Conservation (phyloP, 1,139 yeast species). For the Hyphopichia khmerensis region DNA sequence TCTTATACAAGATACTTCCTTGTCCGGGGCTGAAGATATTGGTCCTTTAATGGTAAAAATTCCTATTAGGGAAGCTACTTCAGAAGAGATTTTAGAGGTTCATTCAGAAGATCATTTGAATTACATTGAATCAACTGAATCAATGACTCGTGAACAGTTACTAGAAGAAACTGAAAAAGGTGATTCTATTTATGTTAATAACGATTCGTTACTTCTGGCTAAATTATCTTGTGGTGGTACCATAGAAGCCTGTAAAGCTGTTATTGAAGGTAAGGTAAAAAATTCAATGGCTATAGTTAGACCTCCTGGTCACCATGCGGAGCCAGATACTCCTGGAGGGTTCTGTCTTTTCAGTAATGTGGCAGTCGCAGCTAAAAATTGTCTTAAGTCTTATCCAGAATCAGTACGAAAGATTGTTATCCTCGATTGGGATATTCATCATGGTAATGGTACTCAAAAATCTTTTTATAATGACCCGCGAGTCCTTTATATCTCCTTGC, state of each 20-base stretch:
- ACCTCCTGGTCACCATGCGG: slow-evolving; percentile 99
- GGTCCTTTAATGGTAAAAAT: slow-evolving; percentile 89
- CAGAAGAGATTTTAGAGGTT: slow-evolving; percentile 82
- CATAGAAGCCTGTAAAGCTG: slow-evolving; percentile 94
- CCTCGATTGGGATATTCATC: slow-evolving; percentile 97
- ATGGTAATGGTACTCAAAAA: slow-evolving; percentile 97
- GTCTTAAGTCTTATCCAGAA: slow-evolving; percentile 82
- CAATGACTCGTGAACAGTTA: slow-evolving; percentile 76
- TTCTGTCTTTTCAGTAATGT: slow-evolving; percentile 95
- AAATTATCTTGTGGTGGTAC: slow-evolving; percentile 95
- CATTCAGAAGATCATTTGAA: slow-evolving; percentile 81
- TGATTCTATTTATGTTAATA: slow-evolving; percentile 92
- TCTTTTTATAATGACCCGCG: slow-evolving; percentile 87
- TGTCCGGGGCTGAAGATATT: slow-evolving; percentile 77
- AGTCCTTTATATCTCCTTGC: slow-evolving; percentile 86
- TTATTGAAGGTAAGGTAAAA: slow-evolving; percentile 87
- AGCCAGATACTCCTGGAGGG: slow-evolving; percentile 96
- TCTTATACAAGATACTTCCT: slow-evolving; percentile 72
- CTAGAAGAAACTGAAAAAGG: slow-evolving; percentile 86
- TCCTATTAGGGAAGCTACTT: slow-evolving; percentile 85
- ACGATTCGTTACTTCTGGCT: slow-evolving; percentile 86
- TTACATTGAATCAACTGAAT: slow-evolving; percentile 71
- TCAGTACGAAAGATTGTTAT: slow-evolving; percentile 80
- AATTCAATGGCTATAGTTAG: slow-evolving; percentile 93
- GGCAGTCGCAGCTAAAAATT: slow-evolving; percentile 92